A percentile compares a stretch with the other conserved stretches of the same genome.
Conservation (phyloP, 495 filamentous ascomycete species). For the Neurospora discreta region DNA sequence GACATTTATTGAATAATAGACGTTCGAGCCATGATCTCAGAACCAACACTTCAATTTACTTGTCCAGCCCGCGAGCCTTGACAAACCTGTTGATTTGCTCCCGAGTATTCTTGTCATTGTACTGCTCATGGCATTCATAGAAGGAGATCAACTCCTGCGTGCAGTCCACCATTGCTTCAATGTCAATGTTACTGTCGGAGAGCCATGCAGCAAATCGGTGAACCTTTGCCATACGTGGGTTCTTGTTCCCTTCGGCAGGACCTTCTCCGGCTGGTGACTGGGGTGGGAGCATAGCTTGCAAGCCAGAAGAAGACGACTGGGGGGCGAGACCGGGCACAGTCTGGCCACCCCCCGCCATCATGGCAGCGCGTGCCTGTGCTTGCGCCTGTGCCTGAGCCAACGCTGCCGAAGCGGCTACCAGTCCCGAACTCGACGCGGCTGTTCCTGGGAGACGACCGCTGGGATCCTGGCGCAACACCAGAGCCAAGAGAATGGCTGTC, state of each 20-base stretch:
- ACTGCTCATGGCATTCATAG: conserved; percentile 86
- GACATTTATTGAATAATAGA: neutral
- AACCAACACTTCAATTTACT: conserved; percentile 30
- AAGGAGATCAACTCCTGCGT: conserved; percentile 92
- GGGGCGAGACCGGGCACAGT: conserved; percentile 1
- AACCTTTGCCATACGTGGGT: conserved; percentile 40
- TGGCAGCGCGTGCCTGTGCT: conserved; percentile 17
- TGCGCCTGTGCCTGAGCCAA: conserved; percentile 29
- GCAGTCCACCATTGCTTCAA: conserved; percentile 84
- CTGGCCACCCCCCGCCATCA: conserved; percentile 4
- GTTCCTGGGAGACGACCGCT: neutral
- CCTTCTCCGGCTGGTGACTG: conserved; percentile 5
- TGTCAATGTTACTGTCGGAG: conserved; percentile 84
- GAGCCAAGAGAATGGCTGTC: conserved; percentile 76
- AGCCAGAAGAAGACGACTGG: neutral
- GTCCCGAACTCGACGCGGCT: conserved; percentile 16
- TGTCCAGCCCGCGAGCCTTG: conserved; percentile 71
- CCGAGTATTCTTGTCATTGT: conserved; percentile 60
- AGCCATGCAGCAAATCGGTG: conserved; percentile 75
- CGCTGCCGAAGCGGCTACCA: conserved; percentile 30
- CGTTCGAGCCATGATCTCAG: neutral
- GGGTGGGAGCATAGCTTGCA: neutral
- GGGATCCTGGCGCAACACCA: conserved; percentile 52
- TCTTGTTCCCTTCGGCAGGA: conserved; percentile 11
- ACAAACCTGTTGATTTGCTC: conserved; percentile 70